Conservation (phyloP, 176 grass and related monocot genomes). For the Aegilops speltoides region DNA sequence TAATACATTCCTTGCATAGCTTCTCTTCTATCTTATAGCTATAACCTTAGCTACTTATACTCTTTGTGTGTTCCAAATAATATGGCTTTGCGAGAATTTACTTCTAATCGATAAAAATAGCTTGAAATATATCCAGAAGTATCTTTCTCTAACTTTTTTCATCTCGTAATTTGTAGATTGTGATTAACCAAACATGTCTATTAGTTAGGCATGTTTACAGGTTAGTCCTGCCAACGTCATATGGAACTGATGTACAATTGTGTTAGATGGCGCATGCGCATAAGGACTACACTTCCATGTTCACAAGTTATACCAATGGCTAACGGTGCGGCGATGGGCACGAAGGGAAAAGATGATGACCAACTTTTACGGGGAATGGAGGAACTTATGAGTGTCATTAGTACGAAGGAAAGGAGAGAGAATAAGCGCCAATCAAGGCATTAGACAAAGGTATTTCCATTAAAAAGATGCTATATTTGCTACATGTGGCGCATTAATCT, state of each 20-base stretch:
- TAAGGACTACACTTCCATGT: slow-evolving; percentile 50
- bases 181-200: slow-evolving; percentile 7
- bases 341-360: slow-evolving; percentile 58
- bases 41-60: background rate
- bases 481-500: slow-evolving; percentile 1
- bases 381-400: slow-evolving; percentile 64
- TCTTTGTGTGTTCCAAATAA: slow-evolving; percentile 54
- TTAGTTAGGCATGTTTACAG: slow-evolving; percentile 5
- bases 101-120: slow-evolving; percentile 75
- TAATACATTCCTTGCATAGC: slow-evolving; percentile 12
- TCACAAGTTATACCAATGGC: slow-evolving; percentile 43
- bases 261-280: slow-evolving; percentile 73
- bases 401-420: slow-evolving; percentile 51
- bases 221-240: background rate
- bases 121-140: slow-evolving; percentile 78
- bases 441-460: slow-evolving; percentile 48
- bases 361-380: slow-evolving; percentile 75
- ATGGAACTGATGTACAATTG: slow-evolving; percentile 12
- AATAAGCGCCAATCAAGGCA: slow-evolving; percentile 70
- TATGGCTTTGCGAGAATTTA: slow-evolving; percentile 65
- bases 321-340: slow-evolving; percentile 2
- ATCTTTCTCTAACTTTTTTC: background rate
- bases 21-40: background rate
- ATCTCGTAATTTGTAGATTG: background rate
- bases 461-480: background rate